Evolutionary conservation across 1,284 basidiomycete genomes (phyloP), one percentile per base, ranked within the genome.

Genomic region (Tilletia setariae): DNA sequence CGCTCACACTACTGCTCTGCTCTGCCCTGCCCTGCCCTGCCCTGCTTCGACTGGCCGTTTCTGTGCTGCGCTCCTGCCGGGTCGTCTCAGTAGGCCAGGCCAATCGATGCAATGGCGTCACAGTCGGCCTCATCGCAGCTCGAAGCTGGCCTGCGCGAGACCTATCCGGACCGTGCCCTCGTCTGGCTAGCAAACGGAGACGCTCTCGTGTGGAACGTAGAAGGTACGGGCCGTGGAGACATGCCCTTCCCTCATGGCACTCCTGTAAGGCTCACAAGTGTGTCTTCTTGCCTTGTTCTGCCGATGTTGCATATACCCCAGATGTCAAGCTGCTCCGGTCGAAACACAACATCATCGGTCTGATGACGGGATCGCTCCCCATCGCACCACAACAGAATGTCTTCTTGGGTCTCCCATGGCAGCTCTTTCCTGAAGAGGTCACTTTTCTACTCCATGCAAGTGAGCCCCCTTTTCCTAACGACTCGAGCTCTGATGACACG

Each of bases 341-440:
- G 1, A 84, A 89, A 71, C 89, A 96, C 82, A 89, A 87, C 70
- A 87, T 98, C 62, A 93, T 90, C 75, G 94, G 95, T 44, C 85
- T 93, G 64, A 84, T 97, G 51, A 88, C 88, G 0, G 96, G 96
- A 0, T 98, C 96, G 0, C 86, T 99, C 23, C 94, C 96, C 1
- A 91, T 94, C 79, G 87, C 98, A 0, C 90, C 93, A 2, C 95
- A 98, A 80, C 96, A 99, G 84, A 99, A 99, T 84, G 88, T 92
- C 1, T 98, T 98, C 81, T 86, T 98, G 19, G 96, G 96, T 15
- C 84, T 93, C 19, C 96, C 96, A 0, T 85, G 97, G 1, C 85
- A 93, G 21, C 85, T 98, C 1, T 88, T 94, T 83, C 91, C 92
- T 0, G 96, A 99, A 82, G 96, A 98, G 82, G 92, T 91, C 1